Percentiles rank a stretch among this genome's conserved stretches.
Conservation (phyloP, 2,329 filamentous ascomycete species). For the Grosmannia huntii region DNA sequence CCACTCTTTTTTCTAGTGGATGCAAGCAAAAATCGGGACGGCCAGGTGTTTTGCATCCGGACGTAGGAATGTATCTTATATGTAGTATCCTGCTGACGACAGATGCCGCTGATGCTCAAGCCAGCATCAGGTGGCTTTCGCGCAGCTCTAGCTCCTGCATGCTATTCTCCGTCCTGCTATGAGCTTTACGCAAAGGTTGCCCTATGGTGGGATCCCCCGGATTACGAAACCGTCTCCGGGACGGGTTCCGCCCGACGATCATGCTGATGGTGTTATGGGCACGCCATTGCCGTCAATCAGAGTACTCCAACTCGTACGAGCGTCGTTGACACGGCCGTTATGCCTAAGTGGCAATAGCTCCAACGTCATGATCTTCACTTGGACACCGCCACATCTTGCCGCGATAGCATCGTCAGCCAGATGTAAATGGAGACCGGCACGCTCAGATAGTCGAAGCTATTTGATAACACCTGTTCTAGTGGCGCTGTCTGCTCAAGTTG, state of each 20-base stretch:
- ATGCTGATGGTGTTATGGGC: not conserved
- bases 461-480: not conserved
- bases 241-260: not conserved
- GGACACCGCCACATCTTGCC: not conserved
- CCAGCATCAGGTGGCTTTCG: not conserved
- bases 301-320: no score
- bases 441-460: not conserved
- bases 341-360: not conserved
- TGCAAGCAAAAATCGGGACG: not conserved
- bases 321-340: not conserved
- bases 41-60: not conserved
- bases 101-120: not conserved
- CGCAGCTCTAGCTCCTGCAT: not conserved
- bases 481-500: not conserved
- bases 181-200: not conserved
- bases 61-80: not conserved
- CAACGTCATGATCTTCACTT: not conserved
- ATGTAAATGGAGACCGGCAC: not conserved
- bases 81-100: not conserved
- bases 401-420: not conserved
- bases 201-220: not conserved
- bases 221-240: not conserved
- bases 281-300: not conserved
- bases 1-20: not conserved
- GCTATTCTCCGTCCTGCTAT: not conserved